A percentile compares a stretch with the other conserved stretches of the same genome.
Conservation (phyloP, 805 yeast species). For the Myxozyma vanderwaltii region DNA sequence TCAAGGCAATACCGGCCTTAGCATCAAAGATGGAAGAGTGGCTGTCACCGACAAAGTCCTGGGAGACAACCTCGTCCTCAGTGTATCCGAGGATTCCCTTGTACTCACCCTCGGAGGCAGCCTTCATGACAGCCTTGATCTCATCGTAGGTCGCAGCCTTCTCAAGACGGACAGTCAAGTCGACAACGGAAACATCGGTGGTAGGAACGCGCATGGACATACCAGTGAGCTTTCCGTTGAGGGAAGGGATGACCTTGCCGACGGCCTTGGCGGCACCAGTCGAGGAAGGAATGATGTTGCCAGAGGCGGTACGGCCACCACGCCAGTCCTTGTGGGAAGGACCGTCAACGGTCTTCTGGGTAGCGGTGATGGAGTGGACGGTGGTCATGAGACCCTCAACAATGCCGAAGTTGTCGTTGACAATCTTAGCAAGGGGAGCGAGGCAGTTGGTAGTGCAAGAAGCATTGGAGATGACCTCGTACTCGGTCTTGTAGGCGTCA, state of each 20-base stretch:
- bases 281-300: slow-evolving; percentile 92
- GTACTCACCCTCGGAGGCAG: slow-evolving; percentile 73
- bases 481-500: slow-evolving; percentile 72
- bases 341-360: slow-evolving; percentile 96
- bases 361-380: slow-evolving; percentile 93
- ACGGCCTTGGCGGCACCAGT: slow-evolving; percentile 99
- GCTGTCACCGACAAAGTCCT: slow-evolving; percentile 81
- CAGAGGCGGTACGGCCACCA: slow-evolving; percentile 96
- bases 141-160: slow-evolving; percentile 79
- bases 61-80: slow-evolving; percentile 87
- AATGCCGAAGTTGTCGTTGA: slow-evolving; percentile 82
- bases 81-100: slow-evolving; percentile 88
- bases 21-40: slow-evolving; percentile 90
- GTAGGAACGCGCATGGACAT: slow-evolving; percentile 94
- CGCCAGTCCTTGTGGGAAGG: slow-evolving; percentile 98
- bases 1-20: slow-evolving; percentile 84
- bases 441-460: slow-evolving; percentile 96
- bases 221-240: slow-evolving; percentile 93
- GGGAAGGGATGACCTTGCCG: slow-evolving; percentile 89
- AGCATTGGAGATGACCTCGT: slow-evolving; percentile 82
- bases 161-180: slow-evolving; percentile 80
- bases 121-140: slow-evolving; percentile 74
- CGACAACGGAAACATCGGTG: slow-evolving; percentile 90
- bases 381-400: slow-evolving; percentile 95
- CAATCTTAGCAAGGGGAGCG: slow-evolving; percentile 90